A percentile compares a stretch with the other conserved stretches of the same genome.
phyloP scores from a whole-genome alignment of 2,329 filamentous ascomycete species.

The Colletotrichum orbiculare region DNA sequence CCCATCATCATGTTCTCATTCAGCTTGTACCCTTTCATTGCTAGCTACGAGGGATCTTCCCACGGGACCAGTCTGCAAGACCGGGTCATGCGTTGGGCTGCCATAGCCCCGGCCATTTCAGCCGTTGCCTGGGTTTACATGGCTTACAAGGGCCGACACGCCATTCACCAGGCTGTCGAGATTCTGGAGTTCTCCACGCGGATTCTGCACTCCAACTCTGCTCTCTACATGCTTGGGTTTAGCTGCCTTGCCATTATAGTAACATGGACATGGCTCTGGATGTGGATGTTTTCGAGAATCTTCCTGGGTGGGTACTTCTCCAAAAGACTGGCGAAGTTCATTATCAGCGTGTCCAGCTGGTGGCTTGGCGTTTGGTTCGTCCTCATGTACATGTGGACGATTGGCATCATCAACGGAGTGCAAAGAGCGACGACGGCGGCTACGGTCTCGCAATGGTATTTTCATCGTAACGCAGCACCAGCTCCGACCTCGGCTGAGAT shows the following conservation, averaged over 20 bases:
- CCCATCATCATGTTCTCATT: constrained; percentile 90
- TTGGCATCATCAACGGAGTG: constrained; percentile 86
- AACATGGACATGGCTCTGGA: constrained; percentile 94
- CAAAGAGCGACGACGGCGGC: constrained; percentile 93
- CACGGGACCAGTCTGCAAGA: constrained; percentile 87
- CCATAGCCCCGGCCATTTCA: constrained; percentile 78
- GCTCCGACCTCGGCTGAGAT: constrained; percentile 82
- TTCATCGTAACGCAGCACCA: constrained; percentile 87
- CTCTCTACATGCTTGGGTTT: constrained; percentile 85
- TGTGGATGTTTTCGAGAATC: constrained; percentile 94
- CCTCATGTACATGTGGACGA: constrained; percentile 94
- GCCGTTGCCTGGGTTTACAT: constrained; percentile 86
- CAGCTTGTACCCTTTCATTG: constrained; percentile 89
- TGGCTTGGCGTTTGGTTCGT: constrained; percentile 95
- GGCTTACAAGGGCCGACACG: constrained; percentile 81
- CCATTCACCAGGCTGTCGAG: constrained; percentile 83
- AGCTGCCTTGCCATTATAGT: constrained; percentile 80
- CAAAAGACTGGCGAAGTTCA: constrained; percentile 70
- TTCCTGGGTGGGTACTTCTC: constrained; percentile 93
- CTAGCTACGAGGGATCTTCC: constrained; percentile 83
- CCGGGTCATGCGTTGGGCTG: constrained; percentile 86
- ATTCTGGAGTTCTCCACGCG: constrained; percentile 93
- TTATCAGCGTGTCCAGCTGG: constrained; percentile 91
- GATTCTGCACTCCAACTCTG: constrained; percentile 86
- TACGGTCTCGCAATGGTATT: constrained; percentile 99